Evolutionary conservation across 306 rosid genomes (phyloP).

Genomic region (Herpetospermum pedunculosum): DNA sequence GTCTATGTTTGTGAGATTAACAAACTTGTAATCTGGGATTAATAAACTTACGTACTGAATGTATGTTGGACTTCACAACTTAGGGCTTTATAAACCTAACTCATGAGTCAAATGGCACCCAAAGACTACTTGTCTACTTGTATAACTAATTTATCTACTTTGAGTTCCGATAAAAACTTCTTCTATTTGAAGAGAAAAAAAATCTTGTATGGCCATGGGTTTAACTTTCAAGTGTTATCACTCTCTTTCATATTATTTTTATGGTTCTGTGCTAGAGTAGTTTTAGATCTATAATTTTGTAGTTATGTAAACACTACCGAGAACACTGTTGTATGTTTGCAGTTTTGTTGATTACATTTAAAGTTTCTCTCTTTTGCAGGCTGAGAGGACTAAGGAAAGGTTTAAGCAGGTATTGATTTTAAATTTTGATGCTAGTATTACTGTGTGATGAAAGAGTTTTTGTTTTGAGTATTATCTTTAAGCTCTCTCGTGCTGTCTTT

Average conservation of each 20-base stretch:
- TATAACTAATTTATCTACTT: not conserved
- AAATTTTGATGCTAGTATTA: slow-evolving; percentile 2
- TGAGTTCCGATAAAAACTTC: no score
- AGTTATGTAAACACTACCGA: not conserved
- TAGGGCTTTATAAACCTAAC: not conserved
- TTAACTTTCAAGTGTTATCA: no score
- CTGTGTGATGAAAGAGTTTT: not conserved
- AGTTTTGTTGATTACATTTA: not conserved
- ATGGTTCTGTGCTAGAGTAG: not conserved
- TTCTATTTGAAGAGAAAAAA: no score
- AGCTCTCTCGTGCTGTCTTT: slow-evolving; percentile 1
- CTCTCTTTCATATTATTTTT: not conserved
- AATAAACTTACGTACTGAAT: no score
- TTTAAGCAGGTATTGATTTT: slow-evolving; percentile 53
- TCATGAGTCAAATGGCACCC: not conserved
- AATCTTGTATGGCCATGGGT: no score
- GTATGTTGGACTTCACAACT: not conserved
- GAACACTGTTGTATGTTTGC: not conserved
- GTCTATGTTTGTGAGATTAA: not conserved
- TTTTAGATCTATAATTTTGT: not conserved
- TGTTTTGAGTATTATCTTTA: slow-evolving; percentile 6
- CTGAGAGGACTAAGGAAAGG: slow-evolving; percentile 53
- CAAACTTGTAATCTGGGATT: not conserved
- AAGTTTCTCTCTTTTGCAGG: slow-evolving; percentile 31
- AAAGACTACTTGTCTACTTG: no score